A percentile compares a stretch with the other conserved stretches of the same genome.
Conservation (phyloP, 305 asterid species). For the Withania somnifera region DNA sequence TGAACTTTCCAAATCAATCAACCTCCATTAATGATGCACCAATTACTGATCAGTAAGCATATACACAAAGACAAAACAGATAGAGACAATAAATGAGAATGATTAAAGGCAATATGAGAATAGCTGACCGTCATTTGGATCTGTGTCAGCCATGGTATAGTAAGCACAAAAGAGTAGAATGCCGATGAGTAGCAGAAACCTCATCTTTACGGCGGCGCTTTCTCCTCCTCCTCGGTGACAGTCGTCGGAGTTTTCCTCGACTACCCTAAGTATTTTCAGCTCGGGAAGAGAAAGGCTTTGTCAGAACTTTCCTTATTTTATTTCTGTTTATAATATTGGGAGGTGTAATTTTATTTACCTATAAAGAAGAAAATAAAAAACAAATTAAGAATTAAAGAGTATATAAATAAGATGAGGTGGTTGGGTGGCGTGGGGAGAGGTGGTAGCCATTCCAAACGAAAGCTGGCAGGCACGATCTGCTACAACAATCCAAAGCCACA, state of each 20-base stretch:
- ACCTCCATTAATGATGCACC: background rate
- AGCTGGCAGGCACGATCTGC: constrained; percentile 95
- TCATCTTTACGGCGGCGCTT: constrained; percentile 9
- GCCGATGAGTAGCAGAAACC: constrained; percentile 45
- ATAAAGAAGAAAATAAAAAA: background rate
- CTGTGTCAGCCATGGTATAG: constrained; percentile 61
- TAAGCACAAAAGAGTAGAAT: constrained; percentile 23
- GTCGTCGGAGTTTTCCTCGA: constrained; percentile 15
- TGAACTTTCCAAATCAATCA: background rate
- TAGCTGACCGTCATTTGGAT: constrained; percentile 70
- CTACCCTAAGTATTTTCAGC: constrained; percentile 8
- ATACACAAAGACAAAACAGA: background rate
- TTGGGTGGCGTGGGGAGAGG: background rate
- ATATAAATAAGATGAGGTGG: background rate
- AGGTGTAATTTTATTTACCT: background rate
- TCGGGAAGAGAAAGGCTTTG: constrained; percentile 18
- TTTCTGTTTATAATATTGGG: background rate
- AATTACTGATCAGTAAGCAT: background rate
- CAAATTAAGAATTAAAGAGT: too few species aligned
- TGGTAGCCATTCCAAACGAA: constrained; percentile 14
- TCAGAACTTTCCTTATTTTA: constrained; percentile 16
- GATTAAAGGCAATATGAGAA: background rate
- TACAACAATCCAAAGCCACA: constrained; percentile 77
- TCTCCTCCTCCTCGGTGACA: background rate
- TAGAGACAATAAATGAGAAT: background rate